Conservation (phyloP, 345 rosid species). For the Syzygium aromaticum region DNA sequence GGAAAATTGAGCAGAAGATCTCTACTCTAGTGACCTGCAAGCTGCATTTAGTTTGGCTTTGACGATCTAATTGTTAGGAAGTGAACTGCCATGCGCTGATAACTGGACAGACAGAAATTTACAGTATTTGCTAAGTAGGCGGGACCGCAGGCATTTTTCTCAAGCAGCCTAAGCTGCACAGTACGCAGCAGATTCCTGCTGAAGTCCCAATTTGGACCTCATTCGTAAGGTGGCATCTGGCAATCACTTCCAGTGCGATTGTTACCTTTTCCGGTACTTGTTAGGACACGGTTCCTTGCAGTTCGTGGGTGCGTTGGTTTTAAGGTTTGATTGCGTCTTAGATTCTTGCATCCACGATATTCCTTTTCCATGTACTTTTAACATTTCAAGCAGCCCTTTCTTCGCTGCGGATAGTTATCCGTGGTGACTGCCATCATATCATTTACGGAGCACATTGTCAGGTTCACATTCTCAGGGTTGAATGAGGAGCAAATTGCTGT, state of each 20-base stretch:
- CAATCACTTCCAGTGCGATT: not conserved
- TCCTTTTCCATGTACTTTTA: not conserved
- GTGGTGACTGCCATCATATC: not conserved
- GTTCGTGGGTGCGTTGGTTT: not conserved
- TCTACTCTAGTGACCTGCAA: not conserved
- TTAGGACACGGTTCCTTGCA: not conserved
- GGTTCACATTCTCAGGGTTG: not conserved
- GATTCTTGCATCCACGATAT: not conserved
- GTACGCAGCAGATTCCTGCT: not conserved
- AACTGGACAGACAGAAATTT: not conserved
- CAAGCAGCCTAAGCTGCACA: not conserved
- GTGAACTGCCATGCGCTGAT: not conserved
- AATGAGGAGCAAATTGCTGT: not conserved
- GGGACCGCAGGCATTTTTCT: not conserved
- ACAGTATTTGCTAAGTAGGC: too few species aligned
- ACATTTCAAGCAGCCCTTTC: fast-evolving
- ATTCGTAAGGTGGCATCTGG: not conserved
- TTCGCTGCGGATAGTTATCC: not conserved
- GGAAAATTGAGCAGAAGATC: not conserved
- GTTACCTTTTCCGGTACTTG: not conserved
- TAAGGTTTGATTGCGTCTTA: not conserved
- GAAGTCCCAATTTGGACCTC: not conserved
- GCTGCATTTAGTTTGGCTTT: not conserved
- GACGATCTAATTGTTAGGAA: not conserved
- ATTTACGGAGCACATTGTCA: not conserved